These are phyloP conservation scores for Aspergillus neoniger DNA, from an alignment of 2,329 filamentous ascomycete species.

Conservation along the genomic window DNA sequence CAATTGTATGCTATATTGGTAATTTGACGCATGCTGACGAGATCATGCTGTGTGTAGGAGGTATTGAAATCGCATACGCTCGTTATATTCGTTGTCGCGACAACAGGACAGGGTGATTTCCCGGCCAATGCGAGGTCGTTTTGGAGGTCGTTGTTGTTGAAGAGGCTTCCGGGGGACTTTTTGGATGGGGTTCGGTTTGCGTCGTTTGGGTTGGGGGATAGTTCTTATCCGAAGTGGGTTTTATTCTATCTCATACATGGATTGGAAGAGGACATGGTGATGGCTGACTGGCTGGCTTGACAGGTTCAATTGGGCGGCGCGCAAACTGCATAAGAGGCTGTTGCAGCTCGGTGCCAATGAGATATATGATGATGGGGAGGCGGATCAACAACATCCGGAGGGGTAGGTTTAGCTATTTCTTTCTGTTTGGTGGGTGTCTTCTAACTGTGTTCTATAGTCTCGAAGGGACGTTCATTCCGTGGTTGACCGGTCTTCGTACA, in stretches of 20 bases:
- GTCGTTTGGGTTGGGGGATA: constrained; percentile 90
- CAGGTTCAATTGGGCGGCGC: constrained; percentile 89
- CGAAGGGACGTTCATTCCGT: constrained; percentile 78
- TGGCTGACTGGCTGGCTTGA: constrained; percentile 7
- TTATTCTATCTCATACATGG: neutral
- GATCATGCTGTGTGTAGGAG: constrained; percentile 26
- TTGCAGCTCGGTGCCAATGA: constrained; percentile 78
- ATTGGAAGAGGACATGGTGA: neutral
- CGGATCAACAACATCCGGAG: constrained; percentile 90
- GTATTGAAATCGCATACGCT: constrained; percentile 38
- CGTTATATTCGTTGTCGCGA: constrained; percentile 77
- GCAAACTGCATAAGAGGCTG: constrained; percentile 83
- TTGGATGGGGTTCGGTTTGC: constrained; percentile 72
- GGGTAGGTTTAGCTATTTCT: constrained; percentile 59
- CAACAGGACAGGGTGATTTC: constrained; percentile 91
- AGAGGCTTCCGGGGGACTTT: constrained; percentile 71
- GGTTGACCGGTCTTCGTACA: constrained; percentile 68
- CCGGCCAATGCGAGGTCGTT: constrained; percentile 79
- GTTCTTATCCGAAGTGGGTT: constrained; percentile 82
- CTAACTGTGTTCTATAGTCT: constrained; percentile 54
- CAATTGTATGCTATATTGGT: too few relatives aligned
- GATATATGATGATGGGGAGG: constrained; percentile 78
- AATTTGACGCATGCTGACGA: too few relatives aligned
- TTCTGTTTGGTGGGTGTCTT: neutral
- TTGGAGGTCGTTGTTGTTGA: constrained; percentile 82